Evolutionary conservation across 805 yeast genomes (phyloP).

Genomic region (Hanseniaspora occidentalis): DNA sequence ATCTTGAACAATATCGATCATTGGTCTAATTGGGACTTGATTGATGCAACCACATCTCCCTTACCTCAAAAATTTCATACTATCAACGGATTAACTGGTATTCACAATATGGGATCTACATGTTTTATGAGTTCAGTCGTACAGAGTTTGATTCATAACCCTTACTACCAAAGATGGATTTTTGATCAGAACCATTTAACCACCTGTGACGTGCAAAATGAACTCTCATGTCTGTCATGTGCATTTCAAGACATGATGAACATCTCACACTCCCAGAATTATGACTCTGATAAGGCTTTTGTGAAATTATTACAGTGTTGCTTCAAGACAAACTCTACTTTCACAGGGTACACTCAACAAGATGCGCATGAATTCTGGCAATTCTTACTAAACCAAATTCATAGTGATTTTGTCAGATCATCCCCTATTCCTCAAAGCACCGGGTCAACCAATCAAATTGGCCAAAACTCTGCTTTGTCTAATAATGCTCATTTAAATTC

Average conservation of each 20-base stretch:
- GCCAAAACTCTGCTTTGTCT: background rate
- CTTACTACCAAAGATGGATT: conserved; percentile 67
- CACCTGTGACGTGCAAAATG: conserved; percentile 18
- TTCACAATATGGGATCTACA: conserved; percentile 91
- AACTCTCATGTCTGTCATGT: conserved; percentile 59
- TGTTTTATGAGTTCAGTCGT: conserved; percentile 93
- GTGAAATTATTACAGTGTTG: conserved; percentile 72
- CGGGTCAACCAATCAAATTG: no score
- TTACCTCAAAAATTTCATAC: conserved; percentile 32
- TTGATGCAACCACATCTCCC: conserved; percentile 11
- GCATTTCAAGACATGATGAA: conserved; percentile 68
- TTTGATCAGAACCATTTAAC: conserved; percentile 31
- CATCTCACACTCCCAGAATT: conserved; percentile 38
- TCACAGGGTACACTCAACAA: conserved; percentile 95
- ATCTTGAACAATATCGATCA: conserved; percentile 21
- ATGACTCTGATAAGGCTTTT: conserved; percentile 43
- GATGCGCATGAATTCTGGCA: conserved; percentile 99
- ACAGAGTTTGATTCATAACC: conserved; percentile 85
- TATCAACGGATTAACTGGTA: conserved; percentile 72
- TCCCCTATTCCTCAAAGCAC: no score
- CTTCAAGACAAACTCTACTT: conserved; percentile 63
- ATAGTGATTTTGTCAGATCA: conserved; percentile 26
- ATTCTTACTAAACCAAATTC: conserved; percentile 76
- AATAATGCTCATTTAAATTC: no score
- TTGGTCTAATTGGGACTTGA: conserved; percentile 19